These are phyloP conservation scores for Kodamaea plutei DNA, from an alignment of 1,139 yeast genomes.

Conservation along the genomic window DNA sequence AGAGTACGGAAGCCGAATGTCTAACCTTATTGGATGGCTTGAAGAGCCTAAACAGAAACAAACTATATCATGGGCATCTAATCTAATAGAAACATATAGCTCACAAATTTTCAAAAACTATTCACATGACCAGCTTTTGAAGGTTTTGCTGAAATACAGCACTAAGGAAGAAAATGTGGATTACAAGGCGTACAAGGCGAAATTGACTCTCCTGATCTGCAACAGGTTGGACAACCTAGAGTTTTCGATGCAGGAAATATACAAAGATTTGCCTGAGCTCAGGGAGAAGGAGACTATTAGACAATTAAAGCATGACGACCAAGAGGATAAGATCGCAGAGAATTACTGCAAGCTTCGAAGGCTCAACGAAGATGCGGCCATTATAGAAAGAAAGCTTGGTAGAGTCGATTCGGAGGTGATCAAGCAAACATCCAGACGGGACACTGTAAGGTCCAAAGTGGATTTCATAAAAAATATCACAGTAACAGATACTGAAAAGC, in stretches of 20 bases:
- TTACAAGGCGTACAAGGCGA: constrained; percentile 35
- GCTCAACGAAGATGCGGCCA: constrained; percentile 46
- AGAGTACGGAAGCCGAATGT: constrained; percentile 29
- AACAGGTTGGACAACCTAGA: constrained; percentile 30
- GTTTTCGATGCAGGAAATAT: constrained; percentile 17
- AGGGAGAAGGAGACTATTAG: constrained; percentile 45
- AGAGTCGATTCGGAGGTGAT: constrained; percentile 34
- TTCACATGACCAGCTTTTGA: constrained; percentile 2
- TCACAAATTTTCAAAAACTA: constrained; percentile 3
- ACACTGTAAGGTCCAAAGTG: constrained; percentile 17
- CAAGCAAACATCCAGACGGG: constrained; percentile 17
- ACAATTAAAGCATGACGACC: constrained; percentile 48
- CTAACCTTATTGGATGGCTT: constrained; percentile 21
- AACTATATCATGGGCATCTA: constrained; percentile 6
- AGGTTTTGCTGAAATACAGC: background rate
- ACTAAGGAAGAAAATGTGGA: constrained; percentile 13
- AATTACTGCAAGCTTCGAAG: constrained; percentile 44
- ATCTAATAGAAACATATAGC: constrained; percentile 19
- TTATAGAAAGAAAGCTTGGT: constrained; percentile 44
- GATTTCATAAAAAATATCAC: constrained; percentile 16
- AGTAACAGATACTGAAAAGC: constrained; percentile 19
- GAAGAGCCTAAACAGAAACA: background rate
- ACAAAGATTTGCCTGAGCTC: constrained; percentile 21
- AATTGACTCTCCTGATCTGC: constrained; percentile 39
- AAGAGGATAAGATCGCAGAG: constrained; percentile 45